These are phyloP conservation scores for Achaetomium macrosporum DNA, from an alignment of 2,329 filamentous ascomycete genomes.

Conservation along the genomic window DNA sequence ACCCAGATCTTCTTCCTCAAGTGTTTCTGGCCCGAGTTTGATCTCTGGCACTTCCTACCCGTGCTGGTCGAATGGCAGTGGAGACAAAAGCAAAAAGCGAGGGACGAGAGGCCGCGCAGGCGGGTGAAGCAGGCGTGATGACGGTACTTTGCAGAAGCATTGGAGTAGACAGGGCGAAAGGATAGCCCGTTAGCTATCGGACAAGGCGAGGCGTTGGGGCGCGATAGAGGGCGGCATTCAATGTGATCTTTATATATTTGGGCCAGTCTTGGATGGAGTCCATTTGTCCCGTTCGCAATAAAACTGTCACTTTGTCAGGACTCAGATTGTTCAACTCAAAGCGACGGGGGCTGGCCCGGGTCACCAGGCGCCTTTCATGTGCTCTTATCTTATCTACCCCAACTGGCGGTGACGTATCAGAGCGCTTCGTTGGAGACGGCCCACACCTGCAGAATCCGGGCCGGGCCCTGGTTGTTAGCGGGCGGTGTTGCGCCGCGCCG, in stretches of 20 bases:
- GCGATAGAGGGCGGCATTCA: neutral
- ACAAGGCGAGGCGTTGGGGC: slow-evolving; percentile 5
- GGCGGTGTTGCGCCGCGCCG: slow-evolving; percentile 8
- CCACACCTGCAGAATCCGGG: slow-evolving; percentile 15
- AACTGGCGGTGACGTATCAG: slow-evolving; percentile 23
- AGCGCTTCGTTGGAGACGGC: slow-evolving; percentile 8
- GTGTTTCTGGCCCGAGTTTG: slow-evolving; percentile 93
- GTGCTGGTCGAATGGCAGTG: slow-evolving; percentile 88
- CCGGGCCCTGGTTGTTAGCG: slow-evolving; percentile 1
- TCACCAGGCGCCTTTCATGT: too few species aligned
- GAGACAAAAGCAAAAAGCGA: slow-evolving; percentile 52
- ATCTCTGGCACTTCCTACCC: slow-evolving; percentile 86
- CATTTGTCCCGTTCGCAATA: neutral
- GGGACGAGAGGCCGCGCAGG: slow-evolving; percentile 40
- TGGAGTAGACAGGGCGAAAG: too few species aligned
- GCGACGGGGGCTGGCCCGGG: too few species aligned
- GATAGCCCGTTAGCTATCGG: neutral
- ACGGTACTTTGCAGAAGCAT: neutral
- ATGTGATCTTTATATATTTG: neutral
- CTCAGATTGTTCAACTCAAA: too few species aligned
- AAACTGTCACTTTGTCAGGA: too few species aligned
- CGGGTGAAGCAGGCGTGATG: slow-evolving; percentile 29
- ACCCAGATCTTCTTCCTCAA: slow-evolving; percentile 90
- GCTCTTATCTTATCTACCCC: slow-evolving; percentile 23
- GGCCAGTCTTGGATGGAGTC: neutral